Base-by-base conservation (phyloP, 2,329 filamentous ascomycete species). In the Verticillium tricorpus region DNA sequence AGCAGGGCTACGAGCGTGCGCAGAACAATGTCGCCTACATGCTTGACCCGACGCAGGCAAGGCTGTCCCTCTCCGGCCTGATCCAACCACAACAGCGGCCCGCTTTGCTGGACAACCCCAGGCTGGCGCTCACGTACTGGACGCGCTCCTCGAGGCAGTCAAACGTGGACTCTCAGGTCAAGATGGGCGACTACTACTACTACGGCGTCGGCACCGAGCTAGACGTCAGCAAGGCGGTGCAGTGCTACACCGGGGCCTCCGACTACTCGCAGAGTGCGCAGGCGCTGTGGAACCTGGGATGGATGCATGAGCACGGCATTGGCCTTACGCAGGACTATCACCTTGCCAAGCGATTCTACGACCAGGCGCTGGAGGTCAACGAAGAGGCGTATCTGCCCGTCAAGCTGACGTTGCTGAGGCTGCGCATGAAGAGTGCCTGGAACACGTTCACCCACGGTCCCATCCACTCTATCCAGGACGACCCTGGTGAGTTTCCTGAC, bases 301-400 rank as follows among this genome's bases (percentile, higher is more conserved):
- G 95, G 95, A 98, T 99, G 94, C 93, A 99, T 71, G 95, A 99
- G 76, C 97, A 98, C 70, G 95, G 95, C 8, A 83, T 98, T 58
- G 92, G 93, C 2, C 85, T 98, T 22, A 89, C 91, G 60, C 95
- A 99, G 73, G 95, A 99, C 72, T 99, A 96, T 73, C 95, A 99
- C 71, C 87, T 99, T 61, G 95, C 96, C 2, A 99, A 99, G 77
- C 84, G 95, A 60, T 97, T 93, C 76, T 99, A 99, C 72, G 95
- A 99, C 69, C 85, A 95, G 64, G 94, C 95, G 1, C 79, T 97
- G 34, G 92, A 93, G 70, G 93, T 94, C 0, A 99, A 97, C 69
- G 84, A 89, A 57, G 96, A 99, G 75, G 93, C 95, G 0, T 98
- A 98, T 72, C 82, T 98, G 0, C 95, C 95, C 0, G 95, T 98